Evolutionary conservation across 1,284 basidiomycete genomes (phyloP).

Genomic region (Rhodofomes roseus): DNA sequence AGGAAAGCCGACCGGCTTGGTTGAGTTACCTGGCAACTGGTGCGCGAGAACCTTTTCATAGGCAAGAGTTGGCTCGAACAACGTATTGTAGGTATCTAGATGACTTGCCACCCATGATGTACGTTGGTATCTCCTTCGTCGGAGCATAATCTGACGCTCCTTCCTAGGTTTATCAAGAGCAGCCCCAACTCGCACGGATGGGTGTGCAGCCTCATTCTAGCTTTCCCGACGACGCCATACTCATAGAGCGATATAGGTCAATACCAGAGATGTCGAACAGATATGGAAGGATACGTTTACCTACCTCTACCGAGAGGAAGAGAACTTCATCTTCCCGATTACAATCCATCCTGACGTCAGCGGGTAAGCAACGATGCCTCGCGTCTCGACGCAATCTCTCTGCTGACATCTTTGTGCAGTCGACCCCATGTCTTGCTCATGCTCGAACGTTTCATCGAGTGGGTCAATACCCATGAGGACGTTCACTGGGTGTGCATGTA

Average conservation of each 20-base stretch:
- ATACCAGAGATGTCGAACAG: conserved; percentile 63
- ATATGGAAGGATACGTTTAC: conserved; percentile 77
- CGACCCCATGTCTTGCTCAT: conserved; percentile 63
- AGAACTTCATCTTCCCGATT: conserved; percentile 73
- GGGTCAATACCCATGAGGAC: conserved; percentile 70
- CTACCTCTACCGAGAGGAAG: conserved; percentile 68
- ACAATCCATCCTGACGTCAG: conserved; percentile 79
- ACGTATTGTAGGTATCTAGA: conserved; percentile 48
- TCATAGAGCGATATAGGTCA: conserved; percentile 43
- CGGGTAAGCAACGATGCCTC: conserved; percentile 34
- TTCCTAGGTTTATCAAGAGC: conserved; percentile 58
- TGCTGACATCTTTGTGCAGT: conserved; percentile 15
- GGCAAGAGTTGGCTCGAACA: no score
- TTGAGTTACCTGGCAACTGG: conserved; percentile 77
- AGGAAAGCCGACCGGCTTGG: conserved; percentile 65
- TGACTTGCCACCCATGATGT: conserved; percentile 73
- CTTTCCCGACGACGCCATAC: not conserved
- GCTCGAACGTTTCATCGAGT: conserved; percentile 78
- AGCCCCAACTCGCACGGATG: conserved; percentile 67
- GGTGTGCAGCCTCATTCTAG: conserved; percentile 28
- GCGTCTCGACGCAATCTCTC: not conserved
- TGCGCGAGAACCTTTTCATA: conserved; percentile 17
- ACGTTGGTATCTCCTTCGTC: conserved; percentile 7
- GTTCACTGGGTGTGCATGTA: conserved; percentile 53
- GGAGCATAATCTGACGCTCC: not conserved